Evolutionary conservation across 805 yeast species (phyloP), one percentile per base, ranked within the genome.

Genomic region (Saccharomycopsis olivae): DNA sequence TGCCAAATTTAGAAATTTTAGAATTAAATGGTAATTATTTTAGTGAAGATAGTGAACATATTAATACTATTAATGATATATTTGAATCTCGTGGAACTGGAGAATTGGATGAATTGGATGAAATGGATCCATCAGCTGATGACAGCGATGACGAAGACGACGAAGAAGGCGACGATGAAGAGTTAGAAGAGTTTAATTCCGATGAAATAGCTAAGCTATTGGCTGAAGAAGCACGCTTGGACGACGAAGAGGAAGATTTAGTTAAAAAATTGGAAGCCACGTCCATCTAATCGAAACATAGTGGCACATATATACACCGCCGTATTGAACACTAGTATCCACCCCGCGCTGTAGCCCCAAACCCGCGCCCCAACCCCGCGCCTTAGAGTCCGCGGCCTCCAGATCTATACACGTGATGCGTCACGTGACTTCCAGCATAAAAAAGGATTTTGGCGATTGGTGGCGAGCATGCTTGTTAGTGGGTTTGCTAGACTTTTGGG

Each of bases 1-100:
- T 89, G 51, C 80, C 81, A 31, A 64, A 66, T 16, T 67, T 92
- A 56, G 65, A 73, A 54, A 39, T 54, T 8, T 66, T 92, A 49
- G 97, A 92, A 65, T 70, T 92, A 49, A 89, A 92, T 55, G 99
- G 99, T 56, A 92, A 92, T 63, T 68, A 84, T 56, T 81, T 92
- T 53, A 84, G 84, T 37, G 97, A 92, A 58, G 97, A 89, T 49
- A 75, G 84, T 31, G 81, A 75, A 44, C 64, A 69, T 16, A 59
- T 92, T 41, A 82, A 75, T 40, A 59, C 63, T 38, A 73, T 89
- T 48, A 67, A 59, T 35, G 73, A 65, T 16, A 58, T 77, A 14
- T 86, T 89, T 50, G 83, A 73, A 41, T 71, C 67, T 29, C 74
- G 86, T 53, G 92, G 88, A 0, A 60, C 64, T 42, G 95, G 94